Percentiles rank a stretch among this genome's conserved stretches.
Conservation (phyloP, 176 grass and related monocot genomes). For the Raddia distichophylla region DNA sequence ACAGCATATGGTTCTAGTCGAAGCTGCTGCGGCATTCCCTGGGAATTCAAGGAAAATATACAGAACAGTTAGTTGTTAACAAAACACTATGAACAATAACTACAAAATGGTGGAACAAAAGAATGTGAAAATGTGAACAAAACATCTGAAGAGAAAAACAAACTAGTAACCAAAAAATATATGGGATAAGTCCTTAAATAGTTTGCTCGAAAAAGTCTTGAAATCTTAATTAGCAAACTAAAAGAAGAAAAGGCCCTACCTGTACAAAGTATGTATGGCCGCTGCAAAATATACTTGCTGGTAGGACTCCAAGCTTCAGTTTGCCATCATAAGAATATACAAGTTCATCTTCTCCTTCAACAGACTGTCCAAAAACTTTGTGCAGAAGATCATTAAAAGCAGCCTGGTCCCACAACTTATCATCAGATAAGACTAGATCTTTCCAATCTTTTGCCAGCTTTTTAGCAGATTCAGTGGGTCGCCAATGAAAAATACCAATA, state of each 20-base stretch:
- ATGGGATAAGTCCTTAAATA: not conserved
- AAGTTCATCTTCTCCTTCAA: constrained; percentile 67
- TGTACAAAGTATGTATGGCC: constrained; percentile 98
- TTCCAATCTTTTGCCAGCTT: constrained; percentile 94
- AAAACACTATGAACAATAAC: not conserved
- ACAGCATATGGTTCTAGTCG: constrained; percentile 94
- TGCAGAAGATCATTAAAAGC: constrained; percentile 90
- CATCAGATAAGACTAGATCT: constrained; percentile 76
- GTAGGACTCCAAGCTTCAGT: constrained; percentile 91
- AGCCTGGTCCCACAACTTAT: constrained; percentile 90
- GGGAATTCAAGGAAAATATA: constrained; percentile 41
- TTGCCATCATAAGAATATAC: constrained; percentile 91
- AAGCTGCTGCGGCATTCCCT: constrained; percentile 83
- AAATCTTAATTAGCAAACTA: constrained; percentile 8
- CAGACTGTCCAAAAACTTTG: constrained; percentile 64
- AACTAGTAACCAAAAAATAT: constrained; percentile 8
- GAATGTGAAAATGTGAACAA: not conserved
- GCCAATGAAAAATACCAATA: constrained; percentile 98
- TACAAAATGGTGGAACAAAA: constrained; percentile 20
- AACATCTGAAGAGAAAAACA: constrained; percentile 1
- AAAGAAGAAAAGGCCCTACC: constrained; percentile 58
- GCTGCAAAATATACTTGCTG: constrained; percentile 98
- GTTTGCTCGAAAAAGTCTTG: not conserved
- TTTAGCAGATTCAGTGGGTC: constrained; percentile 81
- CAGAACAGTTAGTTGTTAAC: constrained; percentile 15